Base-by-base conservation (phyloP, 805 yeast species). In the Lachancea nothofagi region DNA sequence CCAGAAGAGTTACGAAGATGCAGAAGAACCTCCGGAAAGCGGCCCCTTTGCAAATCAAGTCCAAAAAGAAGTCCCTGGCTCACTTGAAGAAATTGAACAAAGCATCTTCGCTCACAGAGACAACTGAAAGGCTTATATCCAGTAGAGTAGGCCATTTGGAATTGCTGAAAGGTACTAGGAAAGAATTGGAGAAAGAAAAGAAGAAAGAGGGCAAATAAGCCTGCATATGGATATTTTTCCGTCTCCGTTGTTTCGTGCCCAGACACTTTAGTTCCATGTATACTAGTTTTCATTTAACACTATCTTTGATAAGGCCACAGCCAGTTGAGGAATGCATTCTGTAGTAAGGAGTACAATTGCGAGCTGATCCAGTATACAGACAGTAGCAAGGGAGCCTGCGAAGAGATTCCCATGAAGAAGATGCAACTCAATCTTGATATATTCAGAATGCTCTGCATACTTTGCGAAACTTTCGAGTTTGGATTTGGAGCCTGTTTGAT, bases 91-190 rank as follows among this genome's bases (percentile, higher is more conserved):
- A 77, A 50, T 65, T 83, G 42, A 67, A 72, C 36, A 81, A 79
- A 59, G 68, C 71, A 29, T 57, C 64, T 20, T 66, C 71, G 1
- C 57, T 67, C 70, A 50, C 76, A 68, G 58, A 69, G 64, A 56
- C 76, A 3, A 90, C 97, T 3, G 98, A 90, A 64, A 87, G 78
- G 65, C 70, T 87, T 42, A 77, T 90, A 50, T 80, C 97, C 2
- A 72, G 94, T 41, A 75, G 90, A 59, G 97, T 90, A 6, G 98
- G 98, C 19, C 97, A 90, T 62, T 71, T 90, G 53, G 98, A 90
- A 65, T 60, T 90, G 28, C 67, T 90, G 48, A 88, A 85, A 62
- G 98, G 98, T 12, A 80, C 93, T 6, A 78, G 97, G 69, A 77
- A 94, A 65, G 77, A 83, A 52, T 43, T 85, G 13, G 96, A 86